Base-by-base conservation (phyloP, 805 yeast genomes). In the Lipomyces spencermartinsiae region DNA sequence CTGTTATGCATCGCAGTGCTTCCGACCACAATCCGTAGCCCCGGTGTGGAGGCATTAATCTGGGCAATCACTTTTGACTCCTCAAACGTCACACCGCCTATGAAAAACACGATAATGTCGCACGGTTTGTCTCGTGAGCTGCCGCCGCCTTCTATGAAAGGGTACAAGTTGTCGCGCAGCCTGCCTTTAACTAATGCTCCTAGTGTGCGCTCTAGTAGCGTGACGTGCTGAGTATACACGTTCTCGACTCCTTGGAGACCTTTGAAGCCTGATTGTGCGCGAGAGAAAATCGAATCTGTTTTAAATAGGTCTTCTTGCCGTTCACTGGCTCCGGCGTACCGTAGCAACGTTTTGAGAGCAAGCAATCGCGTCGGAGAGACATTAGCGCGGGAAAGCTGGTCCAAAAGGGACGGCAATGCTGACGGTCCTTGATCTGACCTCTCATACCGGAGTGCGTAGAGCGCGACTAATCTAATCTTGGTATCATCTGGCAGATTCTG, bases 71-170 rank as follows among this genome's bases (percentile, higher is more conserved):
- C 79, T 69, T 97, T 85, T 0, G 97, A 91, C 77, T 95, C 99
- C 78, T 94, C 98, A 76, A 87, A 92, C 0, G 98, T 94, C 1
- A 86, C 89, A 16, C 99, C 99, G 5, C 98, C 98, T 62, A 92
- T 86, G 39, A 81, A 74, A 64, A 80, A 80, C 25, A 82, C 78
- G 34, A 82, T 71, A 16, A 80, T 74, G 58, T 79, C 80, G 64
- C 76, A 79, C 9, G 81, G 80, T 46, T 74, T 66, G 61, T 80
- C 81, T 7, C 72, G 71, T 39, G 62, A 62, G 59, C 74, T 74
- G 35, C 78, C 79, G 12, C 73, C 75, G 51, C 82, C 78, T 37
- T 82, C 81, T 63, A 83, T 77, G 33, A 84, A 81, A 33, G 86
- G 87, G 71, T 83, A 85, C 58, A 77, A 74, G 25, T 74, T 73